Evolutionary conservation across 768 basidiomycete genomes (phyloP).

Genomic region (Tulasnella sp.): DNA sequence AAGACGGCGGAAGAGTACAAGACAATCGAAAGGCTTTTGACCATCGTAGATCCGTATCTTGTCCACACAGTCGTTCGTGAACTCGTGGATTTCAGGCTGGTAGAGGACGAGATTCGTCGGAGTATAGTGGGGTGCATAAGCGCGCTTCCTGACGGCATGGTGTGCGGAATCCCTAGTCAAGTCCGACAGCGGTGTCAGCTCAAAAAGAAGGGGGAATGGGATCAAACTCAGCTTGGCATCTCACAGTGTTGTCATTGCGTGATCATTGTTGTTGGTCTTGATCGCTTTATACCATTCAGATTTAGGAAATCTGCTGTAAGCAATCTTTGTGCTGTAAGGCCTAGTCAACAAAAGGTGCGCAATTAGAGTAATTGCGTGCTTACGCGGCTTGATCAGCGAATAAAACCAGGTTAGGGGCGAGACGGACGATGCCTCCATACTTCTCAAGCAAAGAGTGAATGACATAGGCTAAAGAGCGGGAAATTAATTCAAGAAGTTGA

Average conservation of each 20-base stretch:
- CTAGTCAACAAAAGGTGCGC: too few relatives aligned
- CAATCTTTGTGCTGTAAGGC: neutral
- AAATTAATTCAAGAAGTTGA: too few relatives aligned
- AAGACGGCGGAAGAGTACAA: slow-evolving; percentile 11
- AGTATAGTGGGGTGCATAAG: slow-evolving; percentile 7
- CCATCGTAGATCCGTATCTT: slow-evolving; percentile 9
- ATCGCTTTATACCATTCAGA: slow-evolving; percentile 7
- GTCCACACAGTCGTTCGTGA: neutral
- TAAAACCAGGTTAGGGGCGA: slow-evolving; percentile 4
- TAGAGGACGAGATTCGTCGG: slow-evolving; percentile 1
- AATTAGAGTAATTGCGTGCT: too few relatives aligned
- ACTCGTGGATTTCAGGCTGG: slow-evolving; percentile 9
- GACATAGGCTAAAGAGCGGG: neutral
- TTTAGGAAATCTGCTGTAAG: neutral
- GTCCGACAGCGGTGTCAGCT: neutral
- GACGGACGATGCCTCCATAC: slow-evolving; percentile 5
- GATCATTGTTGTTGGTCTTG: slow-evolving; percentile 9
- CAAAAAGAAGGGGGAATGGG: neutral
- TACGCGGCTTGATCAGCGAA: neutral
- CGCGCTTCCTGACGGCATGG: slow-evolving; percentile 8
- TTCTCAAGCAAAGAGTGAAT: neutral
- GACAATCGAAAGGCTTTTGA: slow-evolving; percentile 1
- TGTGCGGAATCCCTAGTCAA: neutral
- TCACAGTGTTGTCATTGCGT: slow-evolving; percentile 12
- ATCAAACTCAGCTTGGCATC: neutral